Evolutionary conservation across 2,329 filamentous ascomycete species (phyloP).

Genomic region (Aureobasidium sp.): DNA sequence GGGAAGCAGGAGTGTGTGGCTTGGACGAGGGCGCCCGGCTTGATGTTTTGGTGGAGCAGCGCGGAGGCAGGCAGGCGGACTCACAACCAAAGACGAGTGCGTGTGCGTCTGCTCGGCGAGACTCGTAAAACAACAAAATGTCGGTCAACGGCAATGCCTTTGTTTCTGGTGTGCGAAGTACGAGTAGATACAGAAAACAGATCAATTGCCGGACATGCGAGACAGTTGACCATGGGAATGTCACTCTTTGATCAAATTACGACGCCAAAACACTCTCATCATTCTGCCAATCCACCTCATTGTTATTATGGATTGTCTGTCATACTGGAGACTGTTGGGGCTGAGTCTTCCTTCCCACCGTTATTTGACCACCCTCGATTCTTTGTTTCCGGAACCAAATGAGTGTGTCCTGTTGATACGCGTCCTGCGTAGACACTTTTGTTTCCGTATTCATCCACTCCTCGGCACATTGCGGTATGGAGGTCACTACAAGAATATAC

Average conservation of each 20-base stretch:
- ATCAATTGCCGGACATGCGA: not conserved
- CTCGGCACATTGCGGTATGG: not conserved
- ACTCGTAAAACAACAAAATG: not conserved
- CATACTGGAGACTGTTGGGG: too few species aligned
- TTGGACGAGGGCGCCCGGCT: not conserved
- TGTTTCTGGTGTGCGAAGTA: not conserved
- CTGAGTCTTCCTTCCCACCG: too few species aligned
- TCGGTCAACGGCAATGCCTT: not conserved
- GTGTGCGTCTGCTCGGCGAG: not conserved
- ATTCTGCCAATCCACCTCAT: not conserved
- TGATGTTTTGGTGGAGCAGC: not conserved
- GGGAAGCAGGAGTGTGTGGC: not conserved
- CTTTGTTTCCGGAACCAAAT: not conserved
- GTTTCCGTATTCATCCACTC: not conserved
- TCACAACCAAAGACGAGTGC: not conserved
- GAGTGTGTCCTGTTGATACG: not conserved
- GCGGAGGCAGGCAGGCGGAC: not conserved
- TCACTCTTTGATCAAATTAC: not conserved
- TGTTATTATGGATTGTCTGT: too few species aligned
- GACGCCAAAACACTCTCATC: not conserved
- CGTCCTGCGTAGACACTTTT: not conserved
- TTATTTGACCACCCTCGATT: not conserved
- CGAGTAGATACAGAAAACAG: not conserved
- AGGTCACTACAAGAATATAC: constrained; percentile 1
- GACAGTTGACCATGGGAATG: not conserved